Base-by-base conservation (phyloP, 2,329 filamentous ascomycete genomes). In the Pyrenophora tritici-repentis region DNA sequence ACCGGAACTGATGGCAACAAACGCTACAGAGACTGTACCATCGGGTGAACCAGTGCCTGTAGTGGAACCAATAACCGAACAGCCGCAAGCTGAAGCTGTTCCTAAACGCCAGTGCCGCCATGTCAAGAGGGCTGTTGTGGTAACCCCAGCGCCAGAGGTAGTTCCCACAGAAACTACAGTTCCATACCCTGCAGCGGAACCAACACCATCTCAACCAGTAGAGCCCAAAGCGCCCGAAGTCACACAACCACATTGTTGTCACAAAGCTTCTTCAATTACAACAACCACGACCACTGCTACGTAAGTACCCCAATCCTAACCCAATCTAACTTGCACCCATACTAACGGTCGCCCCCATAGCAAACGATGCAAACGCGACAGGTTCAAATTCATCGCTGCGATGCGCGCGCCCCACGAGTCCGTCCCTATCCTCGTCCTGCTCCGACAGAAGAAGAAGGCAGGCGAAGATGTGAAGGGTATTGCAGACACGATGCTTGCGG, bases 391-490 rank as follows among this genome's bases (percentile, higher is more conserved):
- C 20, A 16, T 50, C 39, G 38, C 42, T 3, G 31, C 48, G 1
- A 31, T 55, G 31, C 51, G 44, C 16, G 50, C 47, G 17, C 50
- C 50, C 17, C 53, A 53, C 29, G 56, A 59, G 20, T 57, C 40
- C 9, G 37, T 47, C 4, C 53, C 53, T 0, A 51, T 63, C 8
- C 50, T 66, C 2, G 45, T 58, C 26, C 44, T 58, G 13, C 56
- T 70, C 2, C 46, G 56, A 10, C 55, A 61, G 22, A 58, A 63
- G 45, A 67, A 63, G 48, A 61, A 59, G 35, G 58, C 56, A 7
- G 67, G 67, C 14, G 52, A 45, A 8, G 61, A 66, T 39, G 55
- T 68, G 36, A 61, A 61, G 38, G 48, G 57, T 6, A 41, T 63
- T 33, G 48, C 58, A 10, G 55, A 61, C 8, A 22, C 16, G 5